Evolutionary conservation across 345 rosid genomes (phyloP).

Genomic region (Syzygium aqueum): DNA sequence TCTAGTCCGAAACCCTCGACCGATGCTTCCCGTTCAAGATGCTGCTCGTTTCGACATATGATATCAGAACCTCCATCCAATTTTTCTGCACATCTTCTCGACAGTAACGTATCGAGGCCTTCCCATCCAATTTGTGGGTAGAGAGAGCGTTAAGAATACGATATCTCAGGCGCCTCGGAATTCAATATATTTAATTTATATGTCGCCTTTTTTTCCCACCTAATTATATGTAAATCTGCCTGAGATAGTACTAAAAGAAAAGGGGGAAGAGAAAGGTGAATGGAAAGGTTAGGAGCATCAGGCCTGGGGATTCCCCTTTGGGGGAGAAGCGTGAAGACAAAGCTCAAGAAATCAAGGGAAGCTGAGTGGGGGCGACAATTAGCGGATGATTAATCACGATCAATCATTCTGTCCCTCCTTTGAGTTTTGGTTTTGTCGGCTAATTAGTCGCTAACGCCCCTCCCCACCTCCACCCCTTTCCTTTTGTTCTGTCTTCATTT

Average conservation of each 20-base stretch:
- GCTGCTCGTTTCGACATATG: background rate
- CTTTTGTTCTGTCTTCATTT: background rate
- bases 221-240: background rate
- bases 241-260: background rate
- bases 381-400: background rate
- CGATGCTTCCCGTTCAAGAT: background rate
- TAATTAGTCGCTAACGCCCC: background rate
- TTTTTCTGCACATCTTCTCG: background rate
- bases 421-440: background rate
- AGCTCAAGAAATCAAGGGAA: background rate
- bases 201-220: background rate
- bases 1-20: fast-evolving
- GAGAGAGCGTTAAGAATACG: background rate
- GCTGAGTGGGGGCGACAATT: background rate
- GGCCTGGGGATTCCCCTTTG: background rate
- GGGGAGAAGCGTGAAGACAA: background rate
- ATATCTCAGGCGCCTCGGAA: background rate
- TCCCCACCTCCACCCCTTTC: background rate
- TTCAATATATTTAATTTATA: background rate
- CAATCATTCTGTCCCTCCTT: background rate
- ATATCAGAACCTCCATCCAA: background rate
- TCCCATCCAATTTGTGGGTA: background rate
- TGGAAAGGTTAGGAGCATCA: background rate
- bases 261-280: background rate
- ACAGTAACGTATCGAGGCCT: background rate